Base-by-base conservation (phyloP, 371 early-diverging fungal species). In the Mortierella polycephala region DNA sequence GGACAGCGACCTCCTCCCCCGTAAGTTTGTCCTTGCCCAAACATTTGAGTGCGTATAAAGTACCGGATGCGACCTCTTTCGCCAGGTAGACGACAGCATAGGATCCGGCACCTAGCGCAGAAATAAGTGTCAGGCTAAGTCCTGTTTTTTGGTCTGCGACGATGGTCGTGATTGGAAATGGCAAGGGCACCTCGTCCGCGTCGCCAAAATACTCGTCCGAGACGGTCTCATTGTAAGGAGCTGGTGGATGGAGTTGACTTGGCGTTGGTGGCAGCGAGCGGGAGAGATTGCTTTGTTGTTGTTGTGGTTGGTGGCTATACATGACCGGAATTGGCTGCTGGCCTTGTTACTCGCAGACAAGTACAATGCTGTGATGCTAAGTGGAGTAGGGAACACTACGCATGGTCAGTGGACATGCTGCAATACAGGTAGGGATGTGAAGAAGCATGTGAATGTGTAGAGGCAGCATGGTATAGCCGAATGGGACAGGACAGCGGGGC, bases 31-130 rank as follows among this genome's bases (percentile, higher is more conserved):
- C 79, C 69, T 89, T 87, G 59, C 87, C 86, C 39, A 91, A 81
- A 60, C 90, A 87, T 69, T 92, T 92, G 57, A 92, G 85, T 7
- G 92, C 92, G 65, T 84, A 88, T 46, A 82, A 74, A 39, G 75
- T 81, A 1, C 84, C 83, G 18, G 81, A 83, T n/a, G 82, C 65
- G 1, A 81, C 67, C 63, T 85, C 83, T 66, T 75, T 88, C 21
- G 88, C 92, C 45, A 90, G 71, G 64, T 90, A 92, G 16, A 92
- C 92, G 12, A 90, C 86, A 7, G 92, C 92, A 54, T 92, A 92
- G 9, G 91, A 90, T 37, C 92, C 92, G 56, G 86, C 84, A 40
- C 92, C 92, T 16, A 92, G 83, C 20, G 89, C 84, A 37, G 86
- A 83, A 37, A 89, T 75, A 23, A 91, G 83, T 56, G 81, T 77